Percentiles rank a stretch among this genome's conserved stretches.
These are phyloP conservation scores for Candida gorgasii DNA, from an alignment of 805 yeast species.

Conservation along the genomic window DNA sequence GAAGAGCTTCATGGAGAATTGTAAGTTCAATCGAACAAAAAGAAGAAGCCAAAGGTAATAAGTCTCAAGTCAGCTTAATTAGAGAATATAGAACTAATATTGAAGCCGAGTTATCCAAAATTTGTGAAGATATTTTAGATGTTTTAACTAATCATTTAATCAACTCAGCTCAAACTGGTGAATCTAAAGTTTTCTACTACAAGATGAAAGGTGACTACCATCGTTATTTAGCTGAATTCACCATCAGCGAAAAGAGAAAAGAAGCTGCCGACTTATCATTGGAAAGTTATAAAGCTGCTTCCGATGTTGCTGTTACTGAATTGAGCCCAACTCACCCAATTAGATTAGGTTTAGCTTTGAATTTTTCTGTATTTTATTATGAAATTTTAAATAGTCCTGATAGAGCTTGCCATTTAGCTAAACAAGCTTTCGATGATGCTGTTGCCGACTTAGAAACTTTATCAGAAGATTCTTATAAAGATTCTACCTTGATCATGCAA, in stretches of 20 bases:
- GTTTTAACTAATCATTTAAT: constrained; percentile 89
- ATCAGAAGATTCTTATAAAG: constrained; percentile 97
- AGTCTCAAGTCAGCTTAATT: constrained; percentile 83
- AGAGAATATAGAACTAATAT: constrained; percentile 94
- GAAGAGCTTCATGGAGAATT: constrained; percentile 99
- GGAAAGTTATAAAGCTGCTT: constrained; percentile 93
- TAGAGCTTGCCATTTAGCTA: constrained; percentile 98
- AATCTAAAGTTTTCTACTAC: constrained; percentile 96
- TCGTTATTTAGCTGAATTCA: constrained; percentile 98
- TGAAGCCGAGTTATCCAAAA: constrained; percentile 87
- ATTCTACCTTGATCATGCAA: constrained; percentile 98
- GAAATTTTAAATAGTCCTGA: constrained; percentile 98
- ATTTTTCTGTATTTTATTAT: constrained; percentile 96
- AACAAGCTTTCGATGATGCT: constrained; percentile 98
- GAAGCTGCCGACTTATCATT: constrained; percentile 89
- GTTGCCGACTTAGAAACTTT: constrained; percentile 97
- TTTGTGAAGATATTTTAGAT: constrained; percentile 89
- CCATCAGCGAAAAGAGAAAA: constrained; percentile 86
- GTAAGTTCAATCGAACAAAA: constrained; percentile 97
- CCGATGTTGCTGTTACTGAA: constrained; percentile 95
- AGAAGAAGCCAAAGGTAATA: constrained; percentile 96
- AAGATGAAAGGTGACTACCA: constrained; percentile 99
- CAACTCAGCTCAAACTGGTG: constrained; percentile 94
- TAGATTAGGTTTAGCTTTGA: constrained; percentile 95
- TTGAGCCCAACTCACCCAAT: constrained; percentile 99